Evolutionary conservation across 2,329 filamentous ascomycete species (phyloP).

Genomic region (Gaeumannomyces sp.): DNA sequence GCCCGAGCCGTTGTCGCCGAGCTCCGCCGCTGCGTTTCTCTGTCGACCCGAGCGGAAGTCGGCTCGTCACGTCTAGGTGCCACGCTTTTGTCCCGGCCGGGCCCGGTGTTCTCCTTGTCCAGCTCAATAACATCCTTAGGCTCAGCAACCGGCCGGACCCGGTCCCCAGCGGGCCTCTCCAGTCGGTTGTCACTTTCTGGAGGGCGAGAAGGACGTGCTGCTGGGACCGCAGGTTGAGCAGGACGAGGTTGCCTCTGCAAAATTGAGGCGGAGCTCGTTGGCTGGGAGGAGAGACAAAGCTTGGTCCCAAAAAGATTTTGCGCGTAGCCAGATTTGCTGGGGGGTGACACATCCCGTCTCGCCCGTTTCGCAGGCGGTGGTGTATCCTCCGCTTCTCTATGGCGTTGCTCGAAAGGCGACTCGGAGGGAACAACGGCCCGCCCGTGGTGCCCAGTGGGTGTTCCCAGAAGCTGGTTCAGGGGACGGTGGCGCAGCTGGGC

Average conservation of each 20-base stretch:
- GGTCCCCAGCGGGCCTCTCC: background rate
- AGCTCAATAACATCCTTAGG: no score
- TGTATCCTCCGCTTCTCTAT: slow-evolving; percentile 21
- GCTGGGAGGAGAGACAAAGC: slow-evolving; percentile 35
- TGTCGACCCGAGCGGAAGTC: no score
- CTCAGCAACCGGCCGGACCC: no score
- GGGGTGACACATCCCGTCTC: slow-evolving; percentile 30
- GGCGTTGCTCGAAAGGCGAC: slow-evolving; percentile 61
- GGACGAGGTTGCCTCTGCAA: slow-evolving; percentile 14
- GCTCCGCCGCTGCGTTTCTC: no score
- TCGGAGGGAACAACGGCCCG: slow-evolving; percentile 50
- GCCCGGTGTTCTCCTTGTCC: no score
- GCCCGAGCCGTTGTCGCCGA: no score
- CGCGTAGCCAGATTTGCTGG: slow-evolving; percentile 43
- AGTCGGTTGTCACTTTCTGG: no score
- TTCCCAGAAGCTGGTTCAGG: slow-evolving; percentile 57
- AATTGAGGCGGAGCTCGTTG: slow-evolving; percentile 26
- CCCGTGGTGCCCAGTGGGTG: slow-evolving; percentile 56
- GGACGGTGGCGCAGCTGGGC: slow-evolving; percentile 36
- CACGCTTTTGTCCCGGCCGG: no score
- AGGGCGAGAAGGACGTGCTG: background rate
- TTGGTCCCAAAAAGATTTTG: slow-evolving; percentile 44
- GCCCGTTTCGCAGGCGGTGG: slow-evolving; percentile 32
- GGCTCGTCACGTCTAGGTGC: no score
- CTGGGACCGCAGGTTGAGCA: background rate